Evolutionary conservation across 495 filamentous ascomycete species (phyloP).

Genomic region (Trypethelium eluteriae): DNA sequence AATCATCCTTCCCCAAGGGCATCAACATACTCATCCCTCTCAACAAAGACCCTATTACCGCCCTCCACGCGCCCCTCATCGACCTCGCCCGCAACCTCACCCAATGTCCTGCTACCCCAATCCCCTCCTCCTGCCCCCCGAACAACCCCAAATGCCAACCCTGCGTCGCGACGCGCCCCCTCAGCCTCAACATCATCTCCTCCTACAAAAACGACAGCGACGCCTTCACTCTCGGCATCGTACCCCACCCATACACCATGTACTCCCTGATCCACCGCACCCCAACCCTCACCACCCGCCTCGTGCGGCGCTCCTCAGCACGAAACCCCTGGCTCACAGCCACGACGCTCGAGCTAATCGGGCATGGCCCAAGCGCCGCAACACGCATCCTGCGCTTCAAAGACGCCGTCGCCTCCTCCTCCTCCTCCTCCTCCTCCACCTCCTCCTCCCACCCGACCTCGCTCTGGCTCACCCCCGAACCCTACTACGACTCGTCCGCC

Average conservation of each 20-base stretch:
- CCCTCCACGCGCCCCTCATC: conserved; percentile 60
- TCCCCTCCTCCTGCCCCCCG: conserved; percentile 75
- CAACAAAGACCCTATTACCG: conserved; percentile 56
- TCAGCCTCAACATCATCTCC: conserved; percentile 32
- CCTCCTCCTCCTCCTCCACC: conserved; percentile 47
- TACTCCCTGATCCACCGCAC: conserved; percentile 49
- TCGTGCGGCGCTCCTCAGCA: conserved; percentile 64
- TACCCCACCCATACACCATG: conserved; percentile 86
- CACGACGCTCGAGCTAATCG: conserved; percentile 63
- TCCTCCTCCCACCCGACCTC: conserved; percentile 51
- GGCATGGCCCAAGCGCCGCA: conserved; percentile 49
- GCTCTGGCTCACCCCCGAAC: conserved; percentile 77
- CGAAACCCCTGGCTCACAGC: conserved; percentile 74
- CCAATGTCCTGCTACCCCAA: conserved; percentile 61
- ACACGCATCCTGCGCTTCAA: conserved; percentile 69
- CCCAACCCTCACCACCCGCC: conserved; percentile 52
- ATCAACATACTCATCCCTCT: conserved; percentile 74
- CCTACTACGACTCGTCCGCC: conserved; percentile 11
- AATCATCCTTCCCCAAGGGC: conserved; percentile 65
- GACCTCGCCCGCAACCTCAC: conserved; percentile 64
- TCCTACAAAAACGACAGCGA: conserved; percentile 35
- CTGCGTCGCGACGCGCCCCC: conserved; percentile 54
- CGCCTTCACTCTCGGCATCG: conserved; percentile 71
- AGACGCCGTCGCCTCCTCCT: conserved; percentile 64
- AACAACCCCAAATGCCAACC: conserved; percentile 65